Conservation (phyloP, 176 grass and related monocot species). For the Carex myosuroides region DNA sequence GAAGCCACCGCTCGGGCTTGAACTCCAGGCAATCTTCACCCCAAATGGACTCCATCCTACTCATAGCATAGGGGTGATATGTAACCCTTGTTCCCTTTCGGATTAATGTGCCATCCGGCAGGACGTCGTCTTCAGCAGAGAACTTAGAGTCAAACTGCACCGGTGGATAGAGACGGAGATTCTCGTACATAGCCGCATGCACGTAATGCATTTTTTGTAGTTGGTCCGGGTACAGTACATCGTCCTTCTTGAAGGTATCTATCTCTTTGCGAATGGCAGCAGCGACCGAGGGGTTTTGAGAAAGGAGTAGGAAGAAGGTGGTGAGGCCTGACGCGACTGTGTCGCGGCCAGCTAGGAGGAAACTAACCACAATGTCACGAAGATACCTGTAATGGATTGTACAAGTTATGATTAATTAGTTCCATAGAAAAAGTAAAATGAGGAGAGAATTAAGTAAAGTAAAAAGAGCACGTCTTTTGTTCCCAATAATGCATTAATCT, state of each 20-base stretch:
- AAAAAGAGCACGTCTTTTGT: neutral
- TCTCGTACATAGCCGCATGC: constrained; percentile 59
- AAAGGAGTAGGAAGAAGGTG: constrained; percentile 63
- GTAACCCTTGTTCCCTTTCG: constrained; percentile 30
- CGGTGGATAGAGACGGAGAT: constrained; percentile 61
- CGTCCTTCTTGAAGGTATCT: neutral
- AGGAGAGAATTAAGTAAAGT: neutral
- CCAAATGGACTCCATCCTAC: constrained; percentile 63
- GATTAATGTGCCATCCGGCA: constrained; percentile 66
- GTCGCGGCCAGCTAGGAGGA: constrained; percentile 70
- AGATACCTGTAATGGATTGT: constrained; percentile 36
- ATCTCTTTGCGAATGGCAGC: constrained; percentile 44
- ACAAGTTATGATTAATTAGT: neutral
- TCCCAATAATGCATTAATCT: neutral
- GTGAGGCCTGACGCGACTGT: constrained; percentile 64
- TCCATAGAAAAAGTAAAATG: neutral
- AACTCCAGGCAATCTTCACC: constrained; percentile 52
- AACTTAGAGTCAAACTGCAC: constrained; percentile 91
- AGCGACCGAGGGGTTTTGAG: constrained; percentile 30
- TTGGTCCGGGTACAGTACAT: constrained; percentile 14
- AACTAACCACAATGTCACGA: constrained; percentile 79
- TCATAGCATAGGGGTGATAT: constrained; percentile 82
- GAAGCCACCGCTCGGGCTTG: constrained; percentile 62
- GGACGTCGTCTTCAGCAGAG: constrained; percentile 40
- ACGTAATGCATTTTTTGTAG: constrained; percentile 39